phyloP scores from a whole-genome alignment of 1,284 basidiomycete genomes.

The Rhodotorula mucilaginosa region DNA sequence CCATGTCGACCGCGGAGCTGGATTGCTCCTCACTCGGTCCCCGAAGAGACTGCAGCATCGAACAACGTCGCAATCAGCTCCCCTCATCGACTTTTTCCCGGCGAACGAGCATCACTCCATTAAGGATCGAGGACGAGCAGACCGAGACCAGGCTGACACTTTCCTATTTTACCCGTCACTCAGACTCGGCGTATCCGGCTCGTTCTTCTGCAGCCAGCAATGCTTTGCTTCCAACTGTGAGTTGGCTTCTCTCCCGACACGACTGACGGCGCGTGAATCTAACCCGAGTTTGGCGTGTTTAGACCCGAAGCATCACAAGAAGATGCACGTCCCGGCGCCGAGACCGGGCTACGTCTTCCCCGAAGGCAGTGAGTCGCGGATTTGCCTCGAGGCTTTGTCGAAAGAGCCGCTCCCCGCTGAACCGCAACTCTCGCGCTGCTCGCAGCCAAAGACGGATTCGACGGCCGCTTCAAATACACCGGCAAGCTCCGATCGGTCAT shows the following conservation, averaged over 20 bases:
- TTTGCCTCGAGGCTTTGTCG: not conserved
- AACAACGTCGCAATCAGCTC: too few relatives aligned
- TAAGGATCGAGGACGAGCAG: not conserved
- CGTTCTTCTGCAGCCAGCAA: conserved; percentile 27
- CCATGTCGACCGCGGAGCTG: too few relatives aligned
- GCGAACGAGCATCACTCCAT: not conserved
- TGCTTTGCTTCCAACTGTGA: conserved; percentile 30
- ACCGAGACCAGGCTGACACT: not conserved
- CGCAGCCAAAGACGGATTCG: conserved; percentile 27
- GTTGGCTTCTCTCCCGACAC: not conserved
- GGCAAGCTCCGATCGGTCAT: conserved; percentile 69
- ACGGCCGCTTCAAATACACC: conserved; percentile 55
- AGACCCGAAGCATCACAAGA: conserved; percentile 14
- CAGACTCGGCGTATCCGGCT: conserved; percentile 15
- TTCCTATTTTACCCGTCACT: too few relatives aligned
- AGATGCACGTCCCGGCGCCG: conserved; percentile 5
- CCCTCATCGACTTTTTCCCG: too few relatives aligned
- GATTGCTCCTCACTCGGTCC: too few relatives aligned
- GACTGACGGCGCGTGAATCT: too few relatives aligned
- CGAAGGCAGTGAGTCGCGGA: conserved; percentile 20
- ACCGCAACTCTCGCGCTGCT: not conserved
- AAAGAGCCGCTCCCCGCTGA: not conserved
- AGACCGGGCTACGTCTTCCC: conserved; percentile 9
- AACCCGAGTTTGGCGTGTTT: not conserved
- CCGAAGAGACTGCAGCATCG: too few relatives aligned